Percentiles rank a stretch among this genome's conserved stretches.
Evolutionary conservation across 2,329 filamentous ascomycete genomes (phyloP).

Genomic region (Fonsecaea multimorphosa): DNA sequence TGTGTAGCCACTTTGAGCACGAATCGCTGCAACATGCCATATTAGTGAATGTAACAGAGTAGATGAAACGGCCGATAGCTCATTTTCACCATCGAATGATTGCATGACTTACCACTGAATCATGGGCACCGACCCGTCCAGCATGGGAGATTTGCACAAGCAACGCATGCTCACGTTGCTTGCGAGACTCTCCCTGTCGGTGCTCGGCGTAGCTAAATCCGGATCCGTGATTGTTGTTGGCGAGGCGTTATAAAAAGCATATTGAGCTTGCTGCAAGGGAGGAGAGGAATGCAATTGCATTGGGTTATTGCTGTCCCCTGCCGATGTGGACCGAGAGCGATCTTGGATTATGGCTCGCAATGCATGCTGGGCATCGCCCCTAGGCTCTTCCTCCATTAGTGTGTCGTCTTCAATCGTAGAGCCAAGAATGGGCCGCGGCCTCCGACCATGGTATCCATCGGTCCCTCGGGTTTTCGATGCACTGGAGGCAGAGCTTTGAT

Average conservation of each 20-base stretch:
- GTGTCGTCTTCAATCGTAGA: conserved; percentile 34
- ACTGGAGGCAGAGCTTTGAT: conserved; percentile 44
- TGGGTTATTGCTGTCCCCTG: conserved; percentile 36
- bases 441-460: conserved; percentile 25
- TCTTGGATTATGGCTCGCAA: conserved; percentile 53
- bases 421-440: conserved; percentile 31
- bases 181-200: conserved; percentile 59
- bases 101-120: conserved; percentile 59
- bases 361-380: conserved; percentile 54
- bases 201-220: conserved; percentile 59
- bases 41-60: neutral
- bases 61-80: neutral
- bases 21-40: conserved; percentile 54
- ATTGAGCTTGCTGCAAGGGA: conserved; percentile 48
- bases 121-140: conserved; percentile 63
- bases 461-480: conserved; percentile 22
- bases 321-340: conserved; percentile 42
- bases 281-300: conserved; percentile 53
- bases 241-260: conserved; percentile 52
- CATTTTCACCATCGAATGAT: neutral
- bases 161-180: conserved; percentile 62
- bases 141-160: conserved; percentile 58
- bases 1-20: conserved; percentile 68
- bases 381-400: conserved; percentile 42
- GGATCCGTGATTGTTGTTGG: conserved; percentile 59